Evolutionary conservation across 371 early-diverging fungal species (phyloP), one percentile per base, ranked within the genome.

Genomic region (Mucor circinelloides): DNA sequence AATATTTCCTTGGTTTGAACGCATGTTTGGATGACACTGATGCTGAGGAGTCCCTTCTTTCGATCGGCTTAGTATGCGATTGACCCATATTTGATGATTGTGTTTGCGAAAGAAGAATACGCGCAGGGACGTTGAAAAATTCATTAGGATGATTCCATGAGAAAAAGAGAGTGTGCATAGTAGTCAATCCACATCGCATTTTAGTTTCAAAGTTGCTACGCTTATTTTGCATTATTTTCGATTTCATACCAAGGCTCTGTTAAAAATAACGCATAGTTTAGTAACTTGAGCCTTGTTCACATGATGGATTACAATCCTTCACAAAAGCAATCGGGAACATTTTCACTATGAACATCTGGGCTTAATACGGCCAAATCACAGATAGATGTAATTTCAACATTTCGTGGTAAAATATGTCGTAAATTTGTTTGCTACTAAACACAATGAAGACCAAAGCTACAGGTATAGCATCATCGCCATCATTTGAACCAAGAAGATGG

Each of bases 1-100:
- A 25, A 68, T 74, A 21, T 57, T 69, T 67, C 12, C 73, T 58
- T 60, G 74, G 55, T 66, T 63, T 40, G 32, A 73, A 69, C 36
- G 63, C 28, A 61, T 32, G 21, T 44, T 56, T 52, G 12, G 52
- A 27, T 27, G 52, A 25, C 25, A 27, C 13, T 13, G 52, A 27
- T 27, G 27, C 21, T 12, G 52, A 25, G 0, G 52, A 52, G 15
- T 10, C 13, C 13, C 25, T 52, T 27, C 6, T 25, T 52, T 52
- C 52, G 23, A 27, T 23, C 25, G 60, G 46, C 56, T 69, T 69
- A 2, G 65, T 46, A 6, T 60, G 27, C 21, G 64, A 31, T 69
- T 69, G 70, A 21, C 72, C 72, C 72, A 71, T 71, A 19, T 17
- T 30, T 52, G 25, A 12, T 52, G 9, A 25, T 40, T 52, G 52